Base-by-base conservation (phyloP, 1,284 basidiomycete species). In the Athelia sp. region DNA sequence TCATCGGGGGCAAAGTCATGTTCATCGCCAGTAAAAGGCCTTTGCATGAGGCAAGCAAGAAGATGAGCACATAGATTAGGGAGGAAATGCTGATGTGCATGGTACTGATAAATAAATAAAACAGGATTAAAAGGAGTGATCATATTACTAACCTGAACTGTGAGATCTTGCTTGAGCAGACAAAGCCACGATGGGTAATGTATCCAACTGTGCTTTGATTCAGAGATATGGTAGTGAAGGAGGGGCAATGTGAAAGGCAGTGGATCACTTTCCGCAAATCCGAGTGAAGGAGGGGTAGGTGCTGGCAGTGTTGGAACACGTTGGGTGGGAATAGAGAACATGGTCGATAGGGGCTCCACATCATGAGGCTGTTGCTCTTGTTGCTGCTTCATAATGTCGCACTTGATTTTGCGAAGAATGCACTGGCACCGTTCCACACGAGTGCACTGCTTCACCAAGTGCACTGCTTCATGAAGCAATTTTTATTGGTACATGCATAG, bases 401-500 rank as follows among this genome's bases (percentile, higher is more conserved):
- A 11, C 32, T 11, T 11, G 11, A 11, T 11, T n/a, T 34, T 34
- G 3, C 23, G 36, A 10, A 66, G 47, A 2, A 62, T 36, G 1
- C 48, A 46, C 22, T 63, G 52, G 1, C 53, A 46, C 0, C 50
- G 45, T 22, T 63, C 56, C 19, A 58, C 55, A 15, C 19, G 57
- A 0, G 64, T 53, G 31, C 74, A 67, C 17, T 66, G 62, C 0
- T 13, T 10, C 0, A 51, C 44, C 18, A 55, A 56, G 3, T 61
- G 47, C n/a, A n/a, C n/a, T n/a, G n/a, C n/a, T n/a, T n/a, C n/a
- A n/a, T n/a, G n/a, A n/a, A n/a, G n/a, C n/a, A n/a, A 18, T 54
- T 56, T 46, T 70, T 72, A 48, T 66, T 68, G 0, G 62, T 67
- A 1, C 53, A 54, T 0, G 49, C 32, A 50, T 68, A 72, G 17